Percentiles rank a stretch among this genome's conserved stretches.
These are phyloP conservation scores for Fusarium nodosum DNA, from an alignment of 2,329 filamentous ascomycete species.

Conservation along the genomic window DNA sequence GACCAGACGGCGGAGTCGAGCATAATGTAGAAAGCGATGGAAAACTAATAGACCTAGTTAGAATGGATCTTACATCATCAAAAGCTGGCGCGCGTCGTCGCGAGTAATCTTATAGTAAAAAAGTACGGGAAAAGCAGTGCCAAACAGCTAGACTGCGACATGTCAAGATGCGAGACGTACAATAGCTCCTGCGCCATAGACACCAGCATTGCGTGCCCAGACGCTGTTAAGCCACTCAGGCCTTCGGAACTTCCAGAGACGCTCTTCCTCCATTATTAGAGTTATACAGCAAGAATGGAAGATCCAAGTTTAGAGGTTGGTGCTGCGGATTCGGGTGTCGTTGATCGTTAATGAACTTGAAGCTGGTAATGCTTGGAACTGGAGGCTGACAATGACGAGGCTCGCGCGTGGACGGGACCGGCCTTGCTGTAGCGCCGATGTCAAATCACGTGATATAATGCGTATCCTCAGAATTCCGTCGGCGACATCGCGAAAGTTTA, in stretches of 20 bases:
- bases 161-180: conserved; percentile 59
- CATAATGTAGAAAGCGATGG: conserved; percentile 76
- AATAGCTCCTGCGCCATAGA: conserved; percentile 73
- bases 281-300: neutral
- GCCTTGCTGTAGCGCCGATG: conserved; percentile 33
- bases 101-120: neutral
- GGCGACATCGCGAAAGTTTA: neutral
- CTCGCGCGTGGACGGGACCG: conserved; percentile 35
- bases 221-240: conserved; percentile 76
- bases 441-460: conserved; percentile 33
- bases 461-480: neutral
- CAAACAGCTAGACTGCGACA: neutral
- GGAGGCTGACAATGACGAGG: conserved; percentile 51
- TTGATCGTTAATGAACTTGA: conserved; percentile 26
- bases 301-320: neutral
- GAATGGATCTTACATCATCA: conserved; percentile 1
- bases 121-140: neutral
- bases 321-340: conserved; percentile 10
- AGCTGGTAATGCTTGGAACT: conserved; percentile 34
- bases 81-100: neutral
- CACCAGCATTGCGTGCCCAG: conserved; percentile 73
- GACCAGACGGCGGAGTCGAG: conserved; percentile 78
- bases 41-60: conserved; percentile 63
- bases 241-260: conserved; percentile 75
- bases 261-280: conserved; percentile 71